Evolutionary conservation across 2,329 filamentous ascomycete genomes (phyloP), one percentile per base, ranked within the genome.

Genomic region (Graphiopsis chlorocephala): DNA sequence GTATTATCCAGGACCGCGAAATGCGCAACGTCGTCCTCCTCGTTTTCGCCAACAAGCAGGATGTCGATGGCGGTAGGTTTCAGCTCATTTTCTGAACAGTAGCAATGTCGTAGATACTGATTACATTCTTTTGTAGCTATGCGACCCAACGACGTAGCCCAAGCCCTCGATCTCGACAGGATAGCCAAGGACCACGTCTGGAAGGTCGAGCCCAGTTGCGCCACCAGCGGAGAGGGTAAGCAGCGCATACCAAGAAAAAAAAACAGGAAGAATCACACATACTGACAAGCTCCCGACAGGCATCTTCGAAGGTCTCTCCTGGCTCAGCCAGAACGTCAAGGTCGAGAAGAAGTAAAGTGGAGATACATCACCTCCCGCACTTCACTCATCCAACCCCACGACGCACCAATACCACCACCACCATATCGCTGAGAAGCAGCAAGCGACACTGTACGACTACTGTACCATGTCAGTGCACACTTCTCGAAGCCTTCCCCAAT

Each of bases 21-120:
- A 92, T 99, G 81, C 91, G 94, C 80, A 95, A 99, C 79, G 95
- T 95, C 72, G 89, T 97, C 75, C 88, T 99, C 74, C 84, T 99
- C 76, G 94, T 99, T 76, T 99, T 99, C 78, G 95, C 95, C 83
- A 99, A 99, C 89, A 99, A 99, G 87, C 95, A 99, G 86, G 95
- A 99, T 93, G 85, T 98, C 81, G 90, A 90, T 58, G 80, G 80
- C 71, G 74, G 95, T 97, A 85, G 80, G 93, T 86, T 12, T 15
- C 17, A n/a, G 3, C 17, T 29, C 52, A 26, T 8, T 8, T 25
- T 23, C 35, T 15, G 14, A 33, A 10, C 4, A 52, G n/a, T n/a
- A 28, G 17, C 15, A 42, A n/a, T 6, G 4, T 20, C 8, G 17
- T 17, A 42, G 17, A 63, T 23, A 14, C 33, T 47, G 42, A 64